Conservation (phyloP, 78 protist species). For the Chrysochromulina parva region DNA sequence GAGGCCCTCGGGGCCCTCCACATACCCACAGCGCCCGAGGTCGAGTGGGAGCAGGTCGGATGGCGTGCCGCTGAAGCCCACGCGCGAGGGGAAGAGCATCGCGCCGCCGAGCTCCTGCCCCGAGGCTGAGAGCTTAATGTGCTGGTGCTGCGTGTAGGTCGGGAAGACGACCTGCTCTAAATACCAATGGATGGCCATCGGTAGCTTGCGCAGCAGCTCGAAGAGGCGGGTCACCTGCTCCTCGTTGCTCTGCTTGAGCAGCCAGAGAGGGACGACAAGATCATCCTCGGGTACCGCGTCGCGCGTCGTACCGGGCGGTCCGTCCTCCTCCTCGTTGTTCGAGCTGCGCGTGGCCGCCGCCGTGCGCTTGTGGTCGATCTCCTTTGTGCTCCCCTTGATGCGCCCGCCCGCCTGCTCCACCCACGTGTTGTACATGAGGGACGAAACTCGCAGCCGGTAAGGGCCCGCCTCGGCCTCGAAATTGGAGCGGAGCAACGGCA, state of each 20-base stretch:
- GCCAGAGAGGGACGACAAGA: constrained; percentile 15
- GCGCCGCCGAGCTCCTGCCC: constrained; percentile 62
- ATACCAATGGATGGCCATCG: constrained; percentile 54
- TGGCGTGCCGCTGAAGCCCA: constrained; percentile 74
- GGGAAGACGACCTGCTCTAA: constrained; percentile 64
- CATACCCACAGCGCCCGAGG: constrained; percentile 54
- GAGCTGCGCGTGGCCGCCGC: background rate
- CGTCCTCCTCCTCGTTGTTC: background rate
- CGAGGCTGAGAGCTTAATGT: constrained; percentile 53
- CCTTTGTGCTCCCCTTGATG: background rate
- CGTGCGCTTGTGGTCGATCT: background rate
- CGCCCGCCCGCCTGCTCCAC: background rate
- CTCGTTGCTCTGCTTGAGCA: constrained; percentile 29
- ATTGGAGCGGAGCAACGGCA: background rate
- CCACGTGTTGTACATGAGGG: background rate
- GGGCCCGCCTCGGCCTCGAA: constrained; percentile 39
- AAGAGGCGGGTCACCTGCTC: constrained; percentile 37
- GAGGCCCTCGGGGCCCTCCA: background rate
- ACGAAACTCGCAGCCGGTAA: background rate
- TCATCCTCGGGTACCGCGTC: background rate
- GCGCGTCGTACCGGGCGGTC: too few species aligned
- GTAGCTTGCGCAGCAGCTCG: constrained; percentile 36
- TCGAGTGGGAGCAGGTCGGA: constrained; percentile 55
- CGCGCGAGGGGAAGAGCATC: constrained; percentile 41
- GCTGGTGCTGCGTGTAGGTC: constrained; percentile 46